Base-by-base conservation (phyloP, 2,329 filamentous ascomycete genomes). In the Aureobasidium pullulans region DNA sequence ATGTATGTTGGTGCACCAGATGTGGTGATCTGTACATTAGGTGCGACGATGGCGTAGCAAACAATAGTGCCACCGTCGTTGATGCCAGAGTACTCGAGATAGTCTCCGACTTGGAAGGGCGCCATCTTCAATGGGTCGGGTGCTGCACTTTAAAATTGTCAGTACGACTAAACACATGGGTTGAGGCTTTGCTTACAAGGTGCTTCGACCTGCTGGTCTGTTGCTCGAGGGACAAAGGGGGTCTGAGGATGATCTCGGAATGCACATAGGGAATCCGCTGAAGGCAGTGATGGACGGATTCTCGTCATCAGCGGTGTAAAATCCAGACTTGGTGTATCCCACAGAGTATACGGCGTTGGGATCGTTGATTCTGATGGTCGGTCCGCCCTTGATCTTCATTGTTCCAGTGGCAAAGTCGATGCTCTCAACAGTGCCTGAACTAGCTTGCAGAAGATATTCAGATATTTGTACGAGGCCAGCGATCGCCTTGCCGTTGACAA, bases 261-360 rank as follows among this genome's bases (percentile, higher is more conserved):
- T 75, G 59, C 78, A 81, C 78, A 81, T 80, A 1, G 78, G 79
- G 53, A 80, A 80, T 0, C 79, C 79, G 11, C 75, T 52, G 40
- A 52, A 59, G 23, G 44, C 36, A 2, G 71, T 73, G 59, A 80
- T 72, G 48, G 72, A 75, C 1, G 78, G 77, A 59, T 73, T 80
- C 60, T 75, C 69, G 53, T 77, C 76, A 62, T 80, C 78, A 1
- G 76, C 75, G 0, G 76, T 75, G 67, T 78, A 78, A 60, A 76
- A 72, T 0, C 75, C 75, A 15, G 69, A 66, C 0, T 65, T 67
- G 2, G 60, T 67, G 59, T 73, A 77, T 13, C 64, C 64, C n/a
- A 60, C 62, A 29, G 62, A 64, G 58, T 61, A 66, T 0, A 64
- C 60, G 3, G 57, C 63, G 13, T 64, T 64, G 3, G 65, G 64